Conservation (phyloP, 306 rosid species). For the Prunus mume region DNA sequence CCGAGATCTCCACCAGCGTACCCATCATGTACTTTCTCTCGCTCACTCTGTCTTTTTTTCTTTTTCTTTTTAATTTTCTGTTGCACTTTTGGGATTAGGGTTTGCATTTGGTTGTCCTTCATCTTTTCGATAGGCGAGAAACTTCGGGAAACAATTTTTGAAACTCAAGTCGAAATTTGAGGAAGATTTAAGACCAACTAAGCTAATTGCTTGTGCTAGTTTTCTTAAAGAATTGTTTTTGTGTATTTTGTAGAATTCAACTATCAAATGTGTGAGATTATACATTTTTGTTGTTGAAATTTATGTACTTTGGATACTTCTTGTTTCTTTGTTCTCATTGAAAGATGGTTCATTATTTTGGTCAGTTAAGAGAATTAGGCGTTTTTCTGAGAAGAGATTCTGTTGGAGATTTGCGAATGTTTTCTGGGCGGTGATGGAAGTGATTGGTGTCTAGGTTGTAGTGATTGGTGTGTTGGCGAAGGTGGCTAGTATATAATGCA, state of each 20-base stretch:
- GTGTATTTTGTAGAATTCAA: neutral
- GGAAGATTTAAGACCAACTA: neutral
- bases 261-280: neutral
- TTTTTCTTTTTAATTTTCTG: neutral
- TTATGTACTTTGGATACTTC: neutral
- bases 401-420: neutral
- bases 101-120: slow-evolving; percentile 3
- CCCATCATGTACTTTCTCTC: slow-evolving; percentile 62
- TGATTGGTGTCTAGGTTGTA: neutral
- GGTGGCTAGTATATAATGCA: neutral
- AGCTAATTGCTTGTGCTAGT: neutral
- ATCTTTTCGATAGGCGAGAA: slow-evolving; percentile 18
- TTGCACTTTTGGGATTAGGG: slow-evolving; percentile 11
- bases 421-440: neutral
- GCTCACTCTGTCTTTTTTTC: neutral
- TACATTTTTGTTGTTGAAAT: neutral
- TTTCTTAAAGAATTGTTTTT: neutral
- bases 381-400: neutral
- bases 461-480: neutral
- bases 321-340: neutral
- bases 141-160: neutral
- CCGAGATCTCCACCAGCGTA: slow-evolving; percentile 98
- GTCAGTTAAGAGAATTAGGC: neutral
- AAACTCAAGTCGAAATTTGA: neutral
- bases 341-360: neutral